Evolutionary conservation across 768 basidiomycete species (phyloP), one percentile per base, ranked within the genome.

Genomic region (Myochromella boudieri): DNA sequence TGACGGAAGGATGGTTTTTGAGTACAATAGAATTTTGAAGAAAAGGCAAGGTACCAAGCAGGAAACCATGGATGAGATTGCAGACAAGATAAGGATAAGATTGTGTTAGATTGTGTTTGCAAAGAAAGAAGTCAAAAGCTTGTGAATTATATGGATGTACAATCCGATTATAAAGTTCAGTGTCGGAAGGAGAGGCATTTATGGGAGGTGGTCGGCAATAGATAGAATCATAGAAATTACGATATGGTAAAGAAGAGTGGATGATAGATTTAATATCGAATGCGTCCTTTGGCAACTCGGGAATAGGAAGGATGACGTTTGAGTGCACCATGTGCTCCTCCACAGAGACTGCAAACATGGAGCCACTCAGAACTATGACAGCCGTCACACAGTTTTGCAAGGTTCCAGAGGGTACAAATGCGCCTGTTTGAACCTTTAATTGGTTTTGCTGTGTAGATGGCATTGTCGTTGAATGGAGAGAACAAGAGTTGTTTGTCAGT

Each of bases 1-100:
- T 2, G 11, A 50, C 40, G 0, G 62, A 59, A 1, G 41, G 33
- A 37, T 65, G 54, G 26, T 64, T 65, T 0, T 53, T 55, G 29
- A 62, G 52, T 18, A 63, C 56, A 8, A 56, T 44, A 1, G 62
- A 48, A 6, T 53, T 7, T 1, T 24, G 0, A 4, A 64, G 51
- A 0, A 7, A 0, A 0, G 62, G 64, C 9, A 66, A 48, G 3
- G 53, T 21, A 9, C 60, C 60, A 26, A 65, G 50, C 5, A 57
- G 63, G 34, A 64, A 62, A n/a, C 63, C 58, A 17, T 48, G 10
- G 1, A 10, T 28, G 8, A 64, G 36, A 14, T 61, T 59, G 1
- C 31, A 5, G 2, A 54, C 29, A 0, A 65, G 49, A 22, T 37
- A 15, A 1, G 63, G 57, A 34, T 61, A 61, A 3, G 0, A 11